Base-by-base conservation (phyloP, 495 filamentous ascomycete genomes). In the Hypoxylon cercidicola region DNA sequence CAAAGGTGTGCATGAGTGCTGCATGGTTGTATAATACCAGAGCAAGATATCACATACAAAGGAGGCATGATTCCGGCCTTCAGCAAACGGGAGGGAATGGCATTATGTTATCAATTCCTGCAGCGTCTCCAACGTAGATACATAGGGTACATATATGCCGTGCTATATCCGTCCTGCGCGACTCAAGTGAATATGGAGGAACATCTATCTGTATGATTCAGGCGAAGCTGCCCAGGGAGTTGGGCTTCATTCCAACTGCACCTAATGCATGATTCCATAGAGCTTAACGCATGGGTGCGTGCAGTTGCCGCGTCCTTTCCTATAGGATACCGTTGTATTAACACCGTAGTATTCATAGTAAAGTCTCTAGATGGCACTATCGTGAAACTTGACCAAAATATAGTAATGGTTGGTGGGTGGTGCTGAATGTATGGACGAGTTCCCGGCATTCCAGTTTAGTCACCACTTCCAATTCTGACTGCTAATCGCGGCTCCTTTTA, bases 171-270 rank as follows among this genome's bases (percentile, higher is more conserved):
- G 48, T 43, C 15, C 19, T 63, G 59, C 64, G 44, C 64, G 64
- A 68, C 64, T 68, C 64, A 34, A 55, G 60, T 46, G 21, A 19
- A 56, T 52, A 49, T 46, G 51, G 35, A 64, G 21, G 50, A 48
- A 32, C 9, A 32, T 32, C 34, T 60, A 51, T 56, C 2, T 25
- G 55, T 64, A 60, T 68, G 65, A 68, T 60, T 68, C 60, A 68
- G 39, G 65, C 65, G 65, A 60, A 60, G 50, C 65, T 68, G 65
- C 60, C 65, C 65, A 68, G 65, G 51, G 20, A 60, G 60, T 68
- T 68, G 65, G 65, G 65, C 65, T 68, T 68, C 65, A 68, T 68
- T 68, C 65, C 63, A 68, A 60, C 23, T 46, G 51, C n/a, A 32
- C 30, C 30, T 32, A 56, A 68, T 68, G 65, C 65, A 68, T 68